These are phyloP conservation scores for Arthrobotrys pseudoclavata DNA, from an alignment of 2,329 filamentous ascomycete genomes.

Conservation along the genomic window DNA sequence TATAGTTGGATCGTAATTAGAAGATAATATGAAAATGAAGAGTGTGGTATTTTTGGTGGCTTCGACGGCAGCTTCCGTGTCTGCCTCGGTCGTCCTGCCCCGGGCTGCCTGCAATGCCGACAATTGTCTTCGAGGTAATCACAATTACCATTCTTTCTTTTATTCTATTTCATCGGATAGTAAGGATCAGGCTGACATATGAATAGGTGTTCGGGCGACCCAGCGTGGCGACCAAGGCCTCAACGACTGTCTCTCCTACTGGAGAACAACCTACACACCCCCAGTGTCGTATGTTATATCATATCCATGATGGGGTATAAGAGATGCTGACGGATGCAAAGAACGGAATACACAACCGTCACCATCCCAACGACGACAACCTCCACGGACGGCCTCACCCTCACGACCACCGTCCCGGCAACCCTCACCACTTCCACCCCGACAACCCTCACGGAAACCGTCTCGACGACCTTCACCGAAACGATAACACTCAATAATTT, in stretches of 20 bases:
- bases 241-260: slow-evolving; percentile 32
- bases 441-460: slow-evolving; percentile 13
- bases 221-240: slow-evolving; percentile 4
- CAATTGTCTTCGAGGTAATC: slow-evolving; percentile 26
- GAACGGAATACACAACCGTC: slow-evolving; percentile 5
- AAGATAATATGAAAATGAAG: neutral
- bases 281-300: slow-evolving; percentile 9
- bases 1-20: too few relatives aligned
- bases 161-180: neutral
- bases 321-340: neutral
- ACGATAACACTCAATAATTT: neutral
- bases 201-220: slow-evolving; percentile 31
- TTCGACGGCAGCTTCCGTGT: slow-evolving; percentile 4
- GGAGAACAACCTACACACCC: slow-evolving; percentile 44
- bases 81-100: slow-evolving; percentile 26
- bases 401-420: neutral
- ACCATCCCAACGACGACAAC: neutral
- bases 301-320: too few relatives aligned
- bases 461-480: slow-evolving; percentile 20
- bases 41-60: neutral
- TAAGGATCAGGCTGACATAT: neutral
- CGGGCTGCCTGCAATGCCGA: slow-evolving; percentile 29
- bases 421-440: neutral
- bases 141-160: too few relatives aligned
- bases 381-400: neutral